Evolutionary conservation across 176 grass and related monocot species (phyloP).

Genomic region (Carex myosuroides): DNA sequence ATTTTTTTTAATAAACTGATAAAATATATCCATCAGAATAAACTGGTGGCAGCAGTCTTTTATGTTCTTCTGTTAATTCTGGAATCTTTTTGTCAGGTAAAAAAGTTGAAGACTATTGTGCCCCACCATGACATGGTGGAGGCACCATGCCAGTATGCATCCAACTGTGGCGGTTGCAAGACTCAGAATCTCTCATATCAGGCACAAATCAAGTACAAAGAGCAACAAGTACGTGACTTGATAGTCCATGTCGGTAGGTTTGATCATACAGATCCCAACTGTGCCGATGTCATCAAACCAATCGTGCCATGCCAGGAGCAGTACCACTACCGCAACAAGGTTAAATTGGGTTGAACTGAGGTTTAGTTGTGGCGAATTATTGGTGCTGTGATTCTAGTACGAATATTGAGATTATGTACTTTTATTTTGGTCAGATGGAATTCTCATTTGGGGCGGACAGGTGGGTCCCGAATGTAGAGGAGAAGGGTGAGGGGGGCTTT

Average conservation of each 20-base stretch:
- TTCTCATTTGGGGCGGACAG: slow-evolving; percentile 88
- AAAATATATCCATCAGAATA: background rate
- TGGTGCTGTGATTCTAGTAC: slow-evolving; percentile 16
- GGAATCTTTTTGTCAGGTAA: slow-evolving; percentile 50
- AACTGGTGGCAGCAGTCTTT: background rate
- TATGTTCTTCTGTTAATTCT: background rate
- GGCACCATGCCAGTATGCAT: slow-evolving; percentile 61
- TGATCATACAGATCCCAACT: slow-evolving; percentile 27
- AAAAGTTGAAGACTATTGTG: slow-evolving; percentile 68
- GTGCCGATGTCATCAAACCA: slow-evolving; percentile 46
- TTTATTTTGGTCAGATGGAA: slow-evolving; percentile 68
- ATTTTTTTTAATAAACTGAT: background rate
- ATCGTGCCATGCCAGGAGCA: slow-evolving; percentile 79
- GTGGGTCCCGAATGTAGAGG: slow-evolving; percentile 50
- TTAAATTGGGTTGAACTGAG: slow-evolving; percentile 11
- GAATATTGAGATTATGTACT: slow-evolving; percentile 14
- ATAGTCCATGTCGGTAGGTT: slow-evolving; percentile 76
- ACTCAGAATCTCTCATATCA: slow-evolving; percentile 73
- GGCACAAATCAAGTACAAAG: slow-evolving; percentile 64
- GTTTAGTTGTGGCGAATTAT: slow-evolving; percentile 24
- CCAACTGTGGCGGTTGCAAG: slow-evolving; percentile 86
- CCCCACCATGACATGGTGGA: slow-evolving; percentile 62
- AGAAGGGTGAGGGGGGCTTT: slow-evolving; percentile 24
- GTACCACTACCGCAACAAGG: slow-evolving; percentile 92
- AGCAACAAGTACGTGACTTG: slow-evolving; percentile 71